A percentile compares a stretch with the other conserved stretches of the same genome.
Conservation (phyloP, 441 rosid species). For the Aquilaria agallochum region DNA sequence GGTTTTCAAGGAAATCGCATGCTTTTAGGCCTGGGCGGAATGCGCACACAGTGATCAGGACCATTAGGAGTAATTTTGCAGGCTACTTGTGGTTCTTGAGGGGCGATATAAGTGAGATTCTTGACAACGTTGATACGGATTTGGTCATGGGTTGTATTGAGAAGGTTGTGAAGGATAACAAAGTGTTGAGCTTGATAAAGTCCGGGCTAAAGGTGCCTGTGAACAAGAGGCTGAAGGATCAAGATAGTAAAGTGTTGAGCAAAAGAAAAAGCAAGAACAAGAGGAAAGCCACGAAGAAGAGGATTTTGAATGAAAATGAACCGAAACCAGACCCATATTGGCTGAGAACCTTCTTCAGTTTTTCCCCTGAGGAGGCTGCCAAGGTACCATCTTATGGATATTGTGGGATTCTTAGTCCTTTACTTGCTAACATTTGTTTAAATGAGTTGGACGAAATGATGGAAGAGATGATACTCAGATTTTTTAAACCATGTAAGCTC, state of each 20-base stretch:
- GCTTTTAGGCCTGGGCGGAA: slow-evolving; percentile 92
- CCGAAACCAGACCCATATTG: slow-evolving; percentile 97
- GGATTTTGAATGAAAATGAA: slow-evolving; percentile 72
- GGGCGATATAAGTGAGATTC: slow-evolving; percentile 69
- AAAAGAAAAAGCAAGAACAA: slow-evolving; percentile 50
- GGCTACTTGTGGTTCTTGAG: slow-evolving; percentile 91
- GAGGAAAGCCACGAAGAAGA: slow-evolving; percentile 64
- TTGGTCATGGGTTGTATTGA: slow-evolving; percentile 54
- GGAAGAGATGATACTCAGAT: slow-evolving; percentile 66
- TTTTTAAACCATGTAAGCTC: slow-evolving; percentile 68
- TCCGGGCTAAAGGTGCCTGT: slow-evolving; percentile 37
- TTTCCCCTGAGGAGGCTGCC: slow-evolving; percentile 88
- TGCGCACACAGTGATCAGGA: slow-evolving; percentile 87
- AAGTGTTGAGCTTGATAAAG: slow-evolving; percentile 59
- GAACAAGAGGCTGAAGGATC: slow-evolving; percentile 22
- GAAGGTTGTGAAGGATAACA: slow-evolving; percentile 71
- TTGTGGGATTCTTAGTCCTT: slow-evolving; percentile 90
- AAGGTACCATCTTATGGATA: slow-evolving; percentile 80
- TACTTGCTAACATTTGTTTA: slow-evolving; percentile 81
- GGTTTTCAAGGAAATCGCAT: slow-evolving; percentile 69
- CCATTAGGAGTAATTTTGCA: slow-evolving; percentile 82
- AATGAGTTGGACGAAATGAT: slow-evolving; percentile 80
- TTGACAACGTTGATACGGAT: slow-evolving; percentile 40
- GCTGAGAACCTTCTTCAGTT: slow-evolving; percentile 82
- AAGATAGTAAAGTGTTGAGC: slow-evolving; percentile 19